phyloP scores from a whole-genome alignment of 164 flowering plant genomes.

The Amborella trichopoda region DNA sequence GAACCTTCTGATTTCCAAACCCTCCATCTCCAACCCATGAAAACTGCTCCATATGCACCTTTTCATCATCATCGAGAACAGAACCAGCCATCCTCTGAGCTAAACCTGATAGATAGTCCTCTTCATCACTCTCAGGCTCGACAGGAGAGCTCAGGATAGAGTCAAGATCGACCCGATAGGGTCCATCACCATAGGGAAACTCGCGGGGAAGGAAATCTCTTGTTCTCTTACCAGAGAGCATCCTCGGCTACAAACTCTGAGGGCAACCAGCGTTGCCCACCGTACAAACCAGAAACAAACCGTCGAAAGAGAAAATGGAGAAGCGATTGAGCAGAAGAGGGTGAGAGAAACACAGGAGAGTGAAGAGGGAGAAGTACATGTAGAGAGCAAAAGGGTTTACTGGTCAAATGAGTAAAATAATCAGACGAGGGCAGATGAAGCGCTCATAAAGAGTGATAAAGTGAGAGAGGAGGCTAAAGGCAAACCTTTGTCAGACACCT shows the following conservation, averaged over 20 bases:
- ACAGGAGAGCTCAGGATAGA: constrained; percentile 29
- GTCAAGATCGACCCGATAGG: too few species aligned
- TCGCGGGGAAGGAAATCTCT: constrained; percentile 24
- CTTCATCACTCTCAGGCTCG: constrained; percentile 24
- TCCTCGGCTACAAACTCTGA: constrained; percentile 44
- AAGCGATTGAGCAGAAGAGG: background rate
- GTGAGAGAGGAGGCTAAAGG: too few species aligned
- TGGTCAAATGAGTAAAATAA: constrained; percentile 22
- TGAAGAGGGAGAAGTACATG: too few species aligned
- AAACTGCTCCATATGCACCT: background rate
- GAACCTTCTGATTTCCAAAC: constrained; percentile 27
- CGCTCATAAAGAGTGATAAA: too few species aligned
- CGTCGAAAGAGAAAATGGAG: background rate
- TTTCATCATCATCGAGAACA: constrained; percentile 32
- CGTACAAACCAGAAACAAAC: constrained; percentile 36
- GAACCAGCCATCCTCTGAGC: constrained; percentile 38
- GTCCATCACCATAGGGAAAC: constrained; percentile 37
- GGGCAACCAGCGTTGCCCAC: constrained; percentile 62
- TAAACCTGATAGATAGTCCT: constrained; percentile 31
- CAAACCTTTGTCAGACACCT: too few species aligned
- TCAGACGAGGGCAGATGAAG: constrained; percentile 1
- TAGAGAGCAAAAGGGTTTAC: constrained; percentile 8
- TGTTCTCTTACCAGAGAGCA: constrained; percentile 21
- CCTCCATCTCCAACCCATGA: too few species aligned
- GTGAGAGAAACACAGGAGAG: too few species aligned